Base-by-base conservation (phyloP, 2,329 filamentous ascomycete genomes). In the Fusarium nanum region DNA sequence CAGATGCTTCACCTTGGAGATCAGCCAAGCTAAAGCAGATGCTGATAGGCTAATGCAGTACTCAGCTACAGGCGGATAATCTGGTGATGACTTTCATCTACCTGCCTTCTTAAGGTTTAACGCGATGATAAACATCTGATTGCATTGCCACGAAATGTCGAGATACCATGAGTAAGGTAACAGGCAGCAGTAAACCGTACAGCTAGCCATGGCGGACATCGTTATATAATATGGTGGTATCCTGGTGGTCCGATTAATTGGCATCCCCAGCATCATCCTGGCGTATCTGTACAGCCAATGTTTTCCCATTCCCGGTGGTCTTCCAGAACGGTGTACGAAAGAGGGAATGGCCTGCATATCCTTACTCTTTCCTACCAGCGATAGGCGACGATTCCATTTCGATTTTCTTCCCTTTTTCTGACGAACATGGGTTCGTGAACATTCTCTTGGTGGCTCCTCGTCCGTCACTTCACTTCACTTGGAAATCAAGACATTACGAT, bases 301-400 rank as follows among this genome's bases (percentile, higher is more conserved):
- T 28, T 47, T 30, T 56, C 25, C 61, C 56, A 71, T 71, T 49
- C 61, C 60, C 47, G 60, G 57, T 60, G 54, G 50, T 40, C 60
- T 75, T 75, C 68, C 55, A 74, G 71, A 75, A 73, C 52, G 60
- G 46, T 47, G 28, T 37, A 64, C 50, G 40, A 52, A 64, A 42
- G 41, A 42, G 53, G 67, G 41, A 64, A 67, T 30, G 61, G 44
- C 40, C 32, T 61, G 50, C 7, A 30, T 18, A 32, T 34, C 37
- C 52, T 41, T 46, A 47, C 53, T 64, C 25, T 53, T 49, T n/a
- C 52, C 27, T 47, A 34, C 30, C 25, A 47, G 20, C 44, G 25
- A 52, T 52, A 41, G 49, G 49, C 49, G 34, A 52, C 34, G 49
- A 52, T 52, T 41, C 18, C 49, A 41, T 52, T 52, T 54, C 49